Evolutionary conservation across 345 rosid species (phyloP), one percentile per base, ranked within the genome.

Genomic region (Bretschneidera sinensis): DNA sequence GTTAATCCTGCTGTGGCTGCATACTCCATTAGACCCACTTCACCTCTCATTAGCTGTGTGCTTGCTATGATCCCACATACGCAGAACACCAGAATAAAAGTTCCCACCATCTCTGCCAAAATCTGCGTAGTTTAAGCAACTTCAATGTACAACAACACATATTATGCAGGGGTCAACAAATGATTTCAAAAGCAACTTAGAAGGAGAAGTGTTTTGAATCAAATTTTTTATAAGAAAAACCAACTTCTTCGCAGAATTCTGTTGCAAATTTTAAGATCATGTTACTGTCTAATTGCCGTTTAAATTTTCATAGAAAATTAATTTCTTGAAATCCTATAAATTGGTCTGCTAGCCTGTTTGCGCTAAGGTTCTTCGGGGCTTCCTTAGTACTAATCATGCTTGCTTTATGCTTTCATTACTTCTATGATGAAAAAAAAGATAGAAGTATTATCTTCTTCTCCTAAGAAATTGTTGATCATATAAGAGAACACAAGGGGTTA

Each of bases 61-160:
- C 77, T 78, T 28, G 87, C 84, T 59, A 86, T 71, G 61, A 86
- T 80, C 61, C 92, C 98, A 63, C 83, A 75, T 13, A 89, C 74
- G 59, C 89, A 79, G 53, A 83, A 85, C 92, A 89, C 77, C 63
- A 92, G 66, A 7, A 89, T 71, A 58, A 87, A 92, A n/a, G 95
- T 80, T 57, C 92, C 95, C 64, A 83, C 61, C 72, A 85, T 39
- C 81, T 92, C 98, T 17, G 87, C 95, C 54, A 85, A 9, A 0
- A 92, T 76, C 96, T 91, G 85, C 72, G 61, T 3, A 48, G 45
- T 28, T n/a, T n/a, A n/a, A n/a, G n/a, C n/a, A n/a, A n/a, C n/a
- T n/a, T n/a, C n/a, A n/a, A 31, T 64, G 34, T 62, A 0, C 1
- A 53, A 0, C 72, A 63, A 59, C 9, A 59, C 9, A 60, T 43